Conservation (phyloP, 192 early-diverging fungal species). For the Backusella liffmaniae region DNA sequence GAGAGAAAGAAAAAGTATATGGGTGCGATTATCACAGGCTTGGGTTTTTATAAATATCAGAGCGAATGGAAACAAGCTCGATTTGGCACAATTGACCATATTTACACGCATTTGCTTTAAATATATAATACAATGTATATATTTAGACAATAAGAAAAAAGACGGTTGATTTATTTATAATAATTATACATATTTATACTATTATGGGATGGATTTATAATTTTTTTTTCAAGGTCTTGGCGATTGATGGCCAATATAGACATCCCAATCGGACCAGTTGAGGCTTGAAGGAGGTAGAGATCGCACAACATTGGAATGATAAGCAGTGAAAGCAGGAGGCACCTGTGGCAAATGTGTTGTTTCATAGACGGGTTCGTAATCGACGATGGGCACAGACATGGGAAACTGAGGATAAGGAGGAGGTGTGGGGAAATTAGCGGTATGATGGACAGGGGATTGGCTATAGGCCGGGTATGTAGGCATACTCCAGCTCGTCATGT, state of each 20-base stretch:
- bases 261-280: constrained; percentile 30
- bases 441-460: not conserved
- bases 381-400: not conserved
- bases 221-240: not conserved
- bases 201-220: not conserved
- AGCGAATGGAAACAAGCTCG: too few species aligned
- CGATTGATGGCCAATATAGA: constrained; percentile 24
- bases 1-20: too few species aligned
- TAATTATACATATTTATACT: not conserved
- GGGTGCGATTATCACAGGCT: not conserved
- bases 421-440: not conserved
- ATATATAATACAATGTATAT: not conserved
- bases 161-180: not conserved
- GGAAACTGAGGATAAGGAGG: not conserved
- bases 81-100: not conserved
- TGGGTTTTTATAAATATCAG: too few species aligned
- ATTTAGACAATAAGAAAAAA: not conserved
- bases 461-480: not conserved
- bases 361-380: not conserved
- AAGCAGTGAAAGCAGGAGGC: not conserved
- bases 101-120: not conserved
- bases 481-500: not conserved
- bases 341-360: not conserved
- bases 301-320: not conserved
- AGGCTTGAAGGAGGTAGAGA: constrained; percentile 23